A percentile compares a stretch with the other conserved stretches of the same genome.
Conservation (phyloP, 2,329 filamentous ascomycete genomes). For the Diaporthe ilicicola region DNA sequence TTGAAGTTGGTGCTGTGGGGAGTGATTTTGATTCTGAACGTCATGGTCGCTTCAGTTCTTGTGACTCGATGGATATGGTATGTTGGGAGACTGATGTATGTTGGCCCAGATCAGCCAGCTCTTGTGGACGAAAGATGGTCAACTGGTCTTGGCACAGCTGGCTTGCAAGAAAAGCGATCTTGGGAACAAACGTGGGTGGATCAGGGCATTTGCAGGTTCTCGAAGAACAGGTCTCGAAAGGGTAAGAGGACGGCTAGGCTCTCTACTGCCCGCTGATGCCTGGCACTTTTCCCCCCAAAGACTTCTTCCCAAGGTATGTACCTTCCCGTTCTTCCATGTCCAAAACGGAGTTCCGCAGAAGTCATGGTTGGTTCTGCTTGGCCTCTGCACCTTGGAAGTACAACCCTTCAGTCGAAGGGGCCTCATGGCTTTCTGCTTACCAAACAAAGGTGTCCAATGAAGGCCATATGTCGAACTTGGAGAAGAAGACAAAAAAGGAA, state of each 20-base stretch:
- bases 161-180: background rate
- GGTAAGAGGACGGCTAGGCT: too few relatives aligned
- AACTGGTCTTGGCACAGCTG: background rate
- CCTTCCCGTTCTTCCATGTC: background rate
- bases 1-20: background rate
- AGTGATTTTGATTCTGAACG: background rate
- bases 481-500: too few relatives aligned
- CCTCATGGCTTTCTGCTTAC: background rate
- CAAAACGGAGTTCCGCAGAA: too few relatives aligned
- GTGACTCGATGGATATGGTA: background rate
- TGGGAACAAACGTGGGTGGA: background rate
- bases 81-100: background rate
- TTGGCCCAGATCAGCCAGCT: too few relatives aligned
- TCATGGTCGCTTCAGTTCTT: background rate
- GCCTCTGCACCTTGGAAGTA: background rate
- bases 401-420: too few relatives aligned
- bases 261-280: background rate
- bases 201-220: background rate
- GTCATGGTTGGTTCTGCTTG: background rate
- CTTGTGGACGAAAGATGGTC: too few relatives aligned
- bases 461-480: background rate
- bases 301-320: background rate
- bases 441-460: background rate
- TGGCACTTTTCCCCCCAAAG: too few relatives aligned
- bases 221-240: too few relatives aligned